Base-by-base conservation (phyloP, 1,284 basidiomycete species). In the Wolfiporia cocos region DNA sequence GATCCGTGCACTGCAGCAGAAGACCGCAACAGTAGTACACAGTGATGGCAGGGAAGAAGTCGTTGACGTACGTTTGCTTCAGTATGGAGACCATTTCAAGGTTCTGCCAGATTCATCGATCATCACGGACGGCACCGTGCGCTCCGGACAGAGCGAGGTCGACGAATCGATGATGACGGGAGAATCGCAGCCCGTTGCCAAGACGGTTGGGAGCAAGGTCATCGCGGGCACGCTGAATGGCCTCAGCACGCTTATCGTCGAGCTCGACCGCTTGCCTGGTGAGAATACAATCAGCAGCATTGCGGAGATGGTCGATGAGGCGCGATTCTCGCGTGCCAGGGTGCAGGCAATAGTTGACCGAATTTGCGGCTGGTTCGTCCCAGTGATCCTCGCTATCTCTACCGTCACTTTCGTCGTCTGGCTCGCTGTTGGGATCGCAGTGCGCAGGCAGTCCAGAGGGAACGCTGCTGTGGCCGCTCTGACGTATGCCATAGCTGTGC, bases 91-190 rank as follows among this genome's bases (percentile, higher is more conserved):
- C 45, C 51, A 59, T 11, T 55, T 72, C 46, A 63, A 63, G 26
- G 59, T 72, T 21, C 32, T 44, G 0, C 57, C 67, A 2, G 64
- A 65, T 42, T 54, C 62, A 4, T 46, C 61, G 5, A 55, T 72
- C 37, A 66, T 69, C 24, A 71, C 69, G 1, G 70, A 74, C 48
- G 71, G 70, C 14, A 41, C 60, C 19, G 58, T 73, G 15, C 39
- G 63, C 33, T 46, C 49, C 17, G 70, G 71, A 10, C 46, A 53
- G 5, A 67, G 64, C 37, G 59, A 63, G 30, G 61, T 70, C 4
- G 68, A 74, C 52, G 70, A 74, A 52, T 67, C 68, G 3, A 66
- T 66, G 47, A 58, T 72, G 48, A 73, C 68, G 0, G 71, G 71
- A 29, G 71, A 74, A 56, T 61, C 65, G n/a, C 49, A 58, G 28